phyloP scores from a whole-genome alignment of 2,329 filamentous ascomycete genomes.

The Alternaria arborescens region DNA sequence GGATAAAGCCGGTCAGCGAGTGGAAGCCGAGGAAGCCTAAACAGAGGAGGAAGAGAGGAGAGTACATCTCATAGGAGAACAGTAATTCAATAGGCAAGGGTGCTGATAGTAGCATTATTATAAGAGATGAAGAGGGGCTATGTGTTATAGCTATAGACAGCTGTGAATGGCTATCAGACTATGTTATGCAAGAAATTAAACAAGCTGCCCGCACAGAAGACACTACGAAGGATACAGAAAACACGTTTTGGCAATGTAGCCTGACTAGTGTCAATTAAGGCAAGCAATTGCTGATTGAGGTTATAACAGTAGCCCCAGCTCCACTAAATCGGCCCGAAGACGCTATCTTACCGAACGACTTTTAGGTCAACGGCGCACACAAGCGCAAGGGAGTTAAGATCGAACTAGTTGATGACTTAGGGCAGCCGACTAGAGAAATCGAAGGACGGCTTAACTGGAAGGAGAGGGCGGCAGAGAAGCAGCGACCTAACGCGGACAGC shows the following conservation, averaged over 20 bases:
- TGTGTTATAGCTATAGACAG: neutral
- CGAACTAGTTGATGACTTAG: neutral
- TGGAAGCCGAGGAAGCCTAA: too few relatives aligned
- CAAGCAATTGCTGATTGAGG: neutral
- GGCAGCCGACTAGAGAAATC: neutral
- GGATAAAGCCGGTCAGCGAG: too few relatives aligned
- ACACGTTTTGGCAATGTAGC: too few relatives aligned
- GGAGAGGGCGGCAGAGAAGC: neutral
- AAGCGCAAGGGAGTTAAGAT: neutral
- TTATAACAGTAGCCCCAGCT: neutral
- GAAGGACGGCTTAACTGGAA: neutral
- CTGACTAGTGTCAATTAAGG: neutral
- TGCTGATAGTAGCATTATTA: neutral
- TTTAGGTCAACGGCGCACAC: neutral
- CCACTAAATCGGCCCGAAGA: neutral
- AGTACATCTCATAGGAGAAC: neutral
- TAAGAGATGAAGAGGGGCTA: neutral
- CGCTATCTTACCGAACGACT: neutral
- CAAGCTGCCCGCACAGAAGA: too few relatives aligned
- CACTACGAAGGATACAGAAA: too few relatives aligned
- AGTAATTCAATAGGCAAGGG: neutral
- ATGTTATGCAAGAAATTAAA: neutral
- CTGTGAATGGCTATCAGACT: neutral
- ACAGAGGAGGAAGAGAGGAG: too few relatives aligned
- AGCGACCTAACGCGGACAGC: neutral